Evolutionary conservation across 208 protist species (phyloP), one percentile per base, ranked within the genome.

Genomic region (Acanthamoeba culbertsoni): DNA sequence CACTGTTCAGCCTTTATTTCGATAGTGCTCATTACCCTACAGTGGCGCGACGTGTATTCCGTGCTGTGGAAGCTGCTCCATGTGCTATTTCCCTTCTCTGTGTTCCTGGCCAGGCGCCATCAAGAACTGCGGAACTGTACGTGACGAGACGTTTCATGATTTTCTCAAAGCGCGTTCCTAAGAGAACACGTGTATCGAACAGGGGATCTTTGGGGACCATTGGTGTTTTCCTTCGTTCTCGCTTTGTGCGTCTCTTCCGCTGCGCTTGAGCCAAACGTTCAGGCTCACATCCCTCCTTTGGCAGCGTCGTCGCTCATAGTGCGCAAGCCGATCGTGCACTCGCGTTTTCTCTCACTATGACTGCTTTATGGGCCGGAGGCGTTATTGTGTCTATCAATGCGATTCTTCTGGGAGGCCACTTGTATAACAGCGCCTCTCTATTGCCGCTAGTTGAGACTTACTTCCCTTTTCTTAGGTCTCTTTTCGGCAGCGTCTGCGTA

Each of bases 401-500:
- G n/a, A 82, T 95, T 33, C 71, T 96, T 1, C 90, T 96, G 10
- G 95, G 95, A 26, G 95, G 95, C 2, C 91, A 96, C 35, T 77
- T 95, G 91, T 93, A 91, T 26, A 90, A 14, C 63, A 2, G 0
- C 73, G 26, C 28, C 14, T 79, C 26, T 23, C 63, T 75, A 18
- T 31, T 7, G 1, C 12, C 55, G 3, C 16, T n/a, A n/a, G 18
- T 26, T 6, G 31, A 45, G 18, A 48, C 14, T 4, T 35, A 48
- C 65, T 26, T 42, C 65, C 40, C 6, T 40, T 26, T 28, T 1
- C 28, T 0, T 28, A 79, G 68, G 14, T 96, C 95, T 18, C 14
- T 96, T 1, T 95, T 96, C n/a, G 93, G 94, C 10, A 93, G 90
- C 45, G 86, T 96, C 6, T 96, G 95, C 35, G 94, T 96, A 18